Evolutionary conservation across 2,329 filamentous ascomycete species (phyloP), one percentile per base, ranked within the genome.

Genomic region (Fusarium nelsonii): DNA sequence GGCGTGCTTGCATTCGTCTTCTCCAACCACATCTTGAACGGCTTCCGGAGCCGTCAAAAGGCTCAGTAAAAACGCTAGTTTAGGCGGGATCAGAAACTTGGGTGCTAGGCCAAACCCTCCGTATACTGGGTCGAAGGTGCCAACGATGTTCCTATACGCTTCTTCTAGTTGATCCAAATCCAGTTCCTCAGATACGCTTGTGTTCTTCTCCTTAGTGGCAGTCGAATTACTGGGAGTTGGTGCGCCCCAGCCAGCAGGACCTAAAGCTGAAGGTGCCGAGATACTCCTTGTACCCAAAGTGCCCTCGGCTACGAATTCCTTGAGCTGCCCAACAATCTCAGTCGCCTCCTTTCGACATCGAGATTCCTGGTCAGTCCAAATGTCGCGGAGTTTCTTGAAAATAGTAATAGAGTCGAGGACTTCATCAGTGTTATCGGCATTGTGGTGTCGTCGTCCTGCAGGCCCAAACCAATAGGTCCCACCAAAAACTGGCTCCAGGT

Each of bases 391-490:
- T 79, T 97, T 97, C 72, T 91, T 85, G 51, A 97, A 79, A 34
- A 98, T 93, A 20, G 91, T 89, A 40, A 97, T 83, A 73, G 97
- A 97, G 41, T 92, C 90, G n/a, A 92, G 85, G 6, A 90, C 87
- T 45, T 89, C 88, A 6, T 86, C 82, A 12, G 84, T 84, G 28
- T 69, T 72, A 8, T 80, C 80, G 2, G 83, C 81, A 11, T 62
- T 67, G 4, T 73, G 62, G 26, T 77, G 77, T n/a, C 77, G 75
- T 40, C 76, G 68, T 6, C 89, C 87, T 49, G 89, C 90, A 0
- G 94, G 92, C 1, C 92, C 92, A 6, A 94, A 93, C 92, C 94
- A 98, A 79, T 97, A 98, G 10, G 95, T 97, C 26, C 95, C 95
- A 37, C 96, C 96, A 80, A 97, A 98, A 11, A 99, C 92, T 1